Base-by-base conservation (phyloP, 2,329 filamentous ascomycete species). In the Pestalotiopsis sp. region DNA sequence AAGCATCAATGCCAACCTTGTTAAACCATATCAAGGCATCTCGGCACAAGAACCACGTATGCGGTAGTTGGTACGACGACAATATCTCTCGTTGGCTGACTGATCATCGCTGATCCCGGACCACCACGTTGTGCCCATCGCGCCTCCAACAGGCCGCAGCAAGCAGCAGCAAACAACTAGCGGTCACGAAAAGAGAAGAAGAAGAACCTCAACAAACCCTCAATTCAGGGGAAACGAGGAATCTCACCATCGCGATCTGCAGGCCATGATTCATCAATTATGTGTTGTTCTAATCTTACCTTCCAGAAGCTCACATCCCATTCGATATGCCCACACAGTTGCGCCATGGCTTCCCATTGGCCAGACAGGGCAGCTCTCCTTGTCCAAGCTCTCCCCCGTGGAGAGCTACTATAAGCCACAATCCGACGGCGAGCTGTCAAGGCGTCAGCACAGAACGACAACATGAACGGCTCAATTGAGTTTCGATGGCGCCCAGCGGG, bases 101-200 rank as follows among this genome's bases (percentile, higher is more conserved):
- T 62, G 59, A 62, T 62, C 59, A 62, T 38, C 31, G 27, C 59
- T 36, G 13, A 36, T 40, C 40, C 62, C 12, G 23, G 62, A 56
- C n/a, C 20, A 65, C 62, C 62, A 65, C 62, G 62, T 65, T 65
- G 62, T 27, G 40, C 17, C 40, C 27, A 49, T 65, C 38, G 12
- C 40, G n/a, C 12, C 12, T 40, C 62, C 40, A 20, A 65, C 62
- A 65, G 62, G 62, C 40, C 45, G 20, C 14, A 56, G 20, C 31
- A 36, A 36, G 31, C 31, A 36, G 20, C 5, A 52, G 12, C 12
- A 38, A 60, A 60, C 58, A 60, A 56, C 13, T 49, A 49, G 62
- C 62, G 62, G 45, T 49, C 20, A 56, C 62, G 36, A 49, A 36
- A 41, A 17, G 5, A 49, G 38, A 23, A 62, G 38, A 62, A 4